A percentile compares a stretch with the other conserved stretches of the same genome.
These are phyloP conservation scores for Melocanna baccifera DNA, from an alignment of 176 grass and related monocot species.

Conservation along the genomic window DNA sequence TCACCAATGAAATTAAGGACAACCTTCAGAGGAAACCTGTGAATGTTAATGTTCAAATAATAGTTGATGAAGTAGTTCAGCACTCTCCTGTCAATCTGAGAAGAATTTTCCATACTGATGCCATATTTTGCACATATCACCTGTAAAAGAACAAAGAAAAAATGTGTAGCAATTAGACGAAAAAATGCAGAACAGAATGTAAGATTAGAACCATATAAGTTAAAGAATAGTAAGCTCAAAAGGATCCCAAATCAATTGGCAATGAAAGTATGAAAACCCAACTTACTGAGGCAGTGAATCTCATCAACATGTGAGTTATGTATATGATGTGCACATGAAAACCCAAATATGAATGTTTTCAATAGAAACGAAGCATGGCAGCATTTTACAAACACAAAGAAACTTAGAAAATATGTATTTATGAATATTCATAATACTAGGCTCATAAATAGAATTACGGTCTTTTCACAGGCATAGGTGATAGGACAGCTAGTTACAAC, in stretches of 20 bases:
- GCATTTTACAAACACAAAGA: conserved; percentile 5
- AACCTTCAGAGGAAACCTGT: conserved; percentile 46
- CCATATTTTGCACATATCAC: conserved; percentile 51
- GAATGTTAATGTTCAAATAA: conserved; percentile 47
- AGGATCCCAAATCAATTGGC: not conserved
- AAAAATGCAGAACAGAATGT: not conserved
- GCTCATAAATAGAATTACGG: not conserved
- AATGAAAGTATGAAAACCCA: not conserved
- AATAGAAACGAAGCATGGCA: not conserved
- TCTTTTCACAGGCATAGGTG: not conserved
- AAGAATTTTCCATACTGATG: conserved; percentile 36
- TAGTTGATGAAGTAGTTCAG: conserved; percentile 42
- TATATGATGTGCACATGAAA: not conserved
- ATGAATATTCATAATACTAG: conserved; percentile 1
- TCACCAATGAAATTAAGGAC: not conserved
- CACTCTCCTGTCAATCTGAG: conserved; percentile 46
- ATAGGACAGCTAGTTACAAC: not conserved
- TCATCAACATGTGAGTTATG: not conserved
- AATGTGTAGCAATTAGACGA: not conserved
- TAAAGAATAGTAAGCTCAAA: not conserved
- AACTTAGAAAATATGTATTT: not conserved
- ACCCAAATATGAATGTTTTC: not conserved
- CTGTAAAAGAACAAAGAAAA: conserved; percentile 27
- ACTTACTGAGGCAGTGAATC: not conserved
- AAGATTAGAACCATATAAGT: not conserved